phyloP scores from a whole-genome alignment of 768 basidiomycete species.

The Lentinula sp. region DNA sequence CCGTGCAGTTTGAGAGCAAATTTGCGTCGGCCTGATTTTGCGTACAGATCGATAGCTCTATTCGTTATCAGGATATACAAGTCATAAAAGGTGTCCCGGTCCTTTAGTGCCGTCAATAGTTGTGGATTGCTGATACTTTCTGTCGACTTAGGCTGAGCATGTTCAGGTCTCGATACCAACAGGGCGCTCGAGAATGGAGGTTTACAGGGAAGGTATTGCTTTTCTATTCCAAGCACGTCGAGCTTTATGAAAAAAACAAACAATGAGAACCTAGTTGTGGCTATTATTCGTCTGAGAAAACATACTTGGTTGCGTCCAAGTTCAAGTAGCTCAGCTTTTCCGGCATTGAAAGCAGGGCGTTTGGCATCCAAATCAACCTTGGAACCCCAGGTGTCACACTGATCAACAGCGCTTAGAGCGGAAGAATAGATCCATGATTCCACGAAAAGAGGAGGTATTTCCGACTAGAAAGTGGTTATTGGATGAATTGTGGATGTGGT shows the following conservation, averaged over 20 bases:
- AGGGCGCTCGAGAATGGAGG: conserved; percentile 67
- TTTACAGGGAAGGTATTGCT: conserved; percentile 61
- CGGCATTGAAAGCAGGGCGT: conserved; percentile 55
- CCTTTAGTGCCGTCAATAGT: conserved; percentile 49
- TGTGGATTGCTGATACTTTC: conserved; percentile 52
- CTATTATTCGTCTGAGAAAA: conserved; percentile 7
- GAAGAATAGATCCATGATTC: conserved; percentile 95
- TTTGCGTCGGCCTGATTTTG: conserved; percentile 75
- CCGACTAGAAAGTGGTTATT: conserved; percentile 26
- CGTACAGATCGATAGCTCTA: conserved; percentile 80
- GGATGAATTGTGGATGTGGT: background rate
- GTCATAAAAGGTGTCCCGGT: conserved; percentile 64
- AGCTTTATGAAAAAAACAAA: conserved; percentile 42
- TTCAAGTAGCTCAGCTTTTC: conserved; percentile 85
- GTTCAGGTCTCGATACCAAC: conserved; percentile 14
- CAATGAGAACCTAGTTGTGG: background rate
- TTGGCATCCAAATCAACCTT: conserved; percentile 39
- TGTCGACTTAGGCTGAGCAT: conserved; percentile 15
- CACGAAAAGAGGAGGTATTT: conserved; percentile 65
- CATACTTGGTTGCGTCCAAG: conserved; percentile 82
- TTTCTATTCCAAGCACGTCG: conserved; percentile 73
- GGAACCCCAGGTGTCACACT: conserved; percentile 70
- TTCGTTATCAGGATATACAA: conserved; percentile 73
- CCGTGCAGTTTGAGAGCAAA: conserved; percentile 84
- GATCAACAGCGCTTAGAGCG: conserved; percentile 74